phyloP scores from a whole-genome alignment of 768 basidiomycete species.

The Leccinum obscurum region DNA sequence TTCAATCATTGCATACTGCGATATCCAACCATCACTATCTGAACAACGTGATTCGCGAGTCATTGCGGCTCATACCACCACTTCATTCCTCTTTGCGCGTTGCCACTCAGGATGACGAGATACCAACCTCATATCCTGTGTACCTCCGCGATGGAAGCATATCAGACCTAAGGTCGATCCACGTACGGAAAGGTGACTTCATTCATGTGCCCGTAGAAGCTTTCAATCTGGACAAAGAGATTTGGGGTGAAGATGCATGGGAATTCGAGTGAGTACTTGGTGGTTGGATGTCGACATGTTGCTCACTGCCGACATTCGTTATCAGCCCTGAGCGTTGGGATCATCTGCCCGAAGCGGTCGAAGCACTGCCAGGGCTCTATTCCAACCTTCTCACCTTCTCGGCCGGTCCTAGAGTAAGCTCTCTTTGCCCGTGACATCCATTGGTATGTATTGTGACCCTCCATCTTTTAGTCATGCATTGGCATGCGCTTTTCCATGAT shows the following conservation, averaged over 20 bases:
- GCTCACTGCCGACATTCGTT: constrained; percentile 2
- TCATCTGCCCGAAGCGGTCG: constrained; percentile 65
- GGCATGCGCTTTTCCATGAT: constrained; percentile 82
- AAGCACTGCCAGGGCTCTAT: constrained; percentile 69
- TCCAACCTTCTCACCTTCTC: constrained; percentile 76
- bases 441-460: neutral
- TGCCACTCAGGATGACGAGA: constrained; percentile 72
- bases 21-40: constrained; percentile 68
- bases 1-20: constrained; percentile 54
- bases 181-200: constrained; percentile 65
- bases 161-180: constrained; percentile 43
- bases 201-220: constrained; percentile 80
- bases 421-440: neutral
- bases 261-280: constrained; percentile 62
- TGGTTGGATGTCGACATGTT: neutral
- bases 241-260: constrained; percentile 86
- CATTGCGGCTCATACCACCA: constrained; percentile 76
- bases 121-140: constrained; percentile 72
- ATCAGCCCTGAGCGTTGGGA: constrained; percentile 81
- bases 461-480: constrained; percentile 66
- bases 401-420: constrained; percentile 73
- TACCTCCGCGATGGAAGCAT: constrained; percentile 47
- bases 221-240: constrained; percentile 71
- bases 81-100: constrained; percentile 81
- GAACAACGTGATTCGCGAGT: constrained; percentile 75